Evolutionary conservation across 2,329 filamentous ascomycete species (phyloP).

Genomic region (Huntiella savannae): DNA sequence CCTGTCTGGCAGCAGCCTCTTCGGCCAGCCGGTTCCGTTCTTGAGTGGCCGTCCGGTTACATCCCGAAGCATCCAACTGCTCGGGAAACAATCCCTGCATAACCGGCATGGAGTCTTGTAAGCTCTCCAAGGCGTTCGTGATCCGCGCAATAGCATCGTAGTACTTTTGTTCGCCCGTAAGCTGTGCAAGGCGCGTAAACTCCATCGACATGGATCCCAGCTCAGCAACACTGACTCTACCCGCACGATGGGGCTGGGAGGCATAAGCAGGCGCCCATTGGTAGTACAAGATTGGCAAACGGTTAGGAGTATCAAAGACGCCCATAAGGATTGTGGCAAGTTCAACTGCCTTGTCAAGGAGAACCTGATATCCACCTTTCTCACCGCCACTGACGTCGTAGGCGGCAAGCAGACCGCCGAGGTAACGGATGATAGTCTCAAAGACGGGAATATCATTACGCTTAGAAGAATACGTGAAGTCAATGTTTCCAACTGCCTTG

Average conservation of each 20-base stretch:
- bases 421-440: slow-evolving; percentile 78
- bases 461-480: slow-evolving; percentile 54
- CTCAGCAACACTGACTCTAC: slow-evolving; percentile 43
- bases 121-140: slow-evolving; percentile 57
- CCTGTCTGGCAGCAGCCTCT: background rate
- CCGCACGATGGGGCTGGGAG: slow-evolving; percentile 44
- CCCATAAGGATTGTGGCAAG: slow-evolving; percentile 65
- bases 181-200: slow-evolving; percentile 72
- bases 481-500: slow-evolving; percentile 48
- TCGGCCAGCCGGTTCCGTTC: slow-evolving; percentile 10
- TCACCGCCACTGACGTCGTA: slow-evolving; percentile 63
- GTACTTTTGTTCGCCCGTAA: slow-evolving; percentile 65
- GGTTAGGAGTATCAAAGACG: slow-evolving; percentile 79
- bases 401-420: slow-evolving; percentile 68
- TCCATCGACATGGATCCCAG: slow-evolving; percentile 68
- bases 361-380: slow-evolving; percentile 36
- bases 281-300: slow-evolving; percentile 74
- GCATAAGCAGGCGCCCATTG: slow-evolving; percentile 50
- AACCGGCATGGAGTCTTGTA: slow-evolving; percentile 48
- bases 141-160: slow-evolving; percentile 81
- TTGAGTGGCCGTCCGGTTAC: slow-evolving; percentile 35
- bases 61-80: slow-evolving; percentile 59
- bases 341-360: slow-evolving; percentile 62
- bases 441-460: slow-evolving; percentile 66
- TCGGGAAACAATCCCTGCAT: slow-evolving; percentile 67